A percentile compares a stretch with the other conserved stretches of the same genome.
These are phyloP conservation scores for Fagopyrum homotropicum DNA, from an alignment of 148 eudicot genomes.

Conservation along the genomic window DNA sequence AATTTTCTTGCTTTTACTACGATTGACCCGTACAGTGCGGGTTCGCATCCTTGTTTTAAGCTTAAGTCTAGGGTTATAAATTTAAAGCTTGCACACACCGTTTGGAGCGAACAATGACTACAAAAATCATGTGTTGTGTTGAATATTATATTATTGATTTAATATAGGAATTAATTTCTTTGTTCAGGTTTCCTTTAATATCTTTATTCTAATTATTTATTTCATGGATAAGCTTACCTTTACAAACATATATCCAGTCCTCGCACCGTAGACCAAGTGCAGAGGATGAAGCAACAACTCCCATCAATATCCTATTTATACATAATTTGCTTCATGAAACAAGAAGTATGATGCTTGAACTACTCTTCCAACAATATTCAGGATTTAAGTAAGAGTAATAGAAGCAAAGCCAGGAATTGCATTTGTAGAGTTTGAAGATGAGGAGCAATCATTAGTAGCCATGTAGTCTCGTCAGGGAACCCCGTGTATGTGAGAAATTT, in stretches of 20 bases:
- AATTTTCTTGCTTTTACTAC: too few relatives aligned
- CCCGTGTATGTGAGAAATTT: too few relatives aligned
- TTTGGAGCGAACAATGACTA: too few relatives aligned
- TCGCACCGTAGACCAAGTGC: constrained; percentile 42
- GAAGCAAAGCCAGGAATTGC: constrained; percentile 97
- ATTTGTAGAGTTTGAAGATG: constrained; percentile 85
- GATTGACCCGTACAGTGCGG: too few relatives aligned
- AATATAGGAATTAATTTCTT: not conserved
- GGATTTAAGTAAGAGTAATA: constrained; percentile 87
- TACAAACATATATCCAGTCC: constrained; percentile 32
- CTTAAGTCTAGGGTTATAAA: too few relatives aligned
- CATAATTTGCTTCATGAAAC: too few relatives aligned
- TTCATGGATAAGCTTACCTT: not conserved
- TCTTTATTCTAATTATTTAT: not conserved
- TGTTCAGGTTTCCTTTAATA: not conserved
- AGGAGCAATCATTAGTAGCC: constrained; percentile 63
- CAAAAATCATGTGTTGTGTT: not conserved
- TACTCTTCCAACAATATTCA: constrained; percentile 80
- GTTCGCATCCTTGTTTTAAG: too few relatives aligned
- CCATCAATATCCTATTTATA: constrained; percentile 26
- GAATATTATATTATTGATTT: not conserved
- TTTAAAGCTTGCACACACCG: too few relatives aligned
- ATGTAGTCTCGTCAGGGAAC: constrained; percentile 86
- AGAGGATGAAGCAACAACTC: constrained; percentile 48
- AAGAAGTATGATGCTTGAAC: constrained; percentile 51